Base-by-base conservation (phyloP, 768 basidiomycete species). In the Amanita exitialis region DNA sequence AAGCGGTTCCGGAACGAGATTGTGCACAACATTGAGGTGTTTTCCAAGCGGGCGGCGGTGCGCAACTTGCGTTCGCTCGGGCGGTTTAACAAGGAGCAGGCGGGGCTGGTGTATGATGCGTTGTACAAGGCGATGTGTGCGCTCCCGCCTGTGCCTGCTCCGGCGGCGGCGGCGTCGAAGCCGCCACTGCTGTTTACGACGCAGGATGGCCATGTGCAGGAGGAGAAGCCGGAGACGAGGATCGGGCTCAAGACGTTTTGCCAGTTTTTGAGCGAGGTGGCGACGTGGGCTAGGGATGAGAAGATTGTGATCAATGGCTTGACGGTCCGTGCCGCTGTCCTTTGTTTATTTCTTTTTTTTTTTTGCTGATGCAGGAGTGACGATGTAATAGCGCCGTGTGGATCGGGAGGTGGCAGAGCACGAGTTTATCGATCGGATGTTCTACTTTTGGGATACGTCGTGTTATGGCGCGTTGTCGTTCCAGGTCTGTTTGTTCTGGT, bases 261-360 rank as follows among this genome's bases (percentile, higher is more conserved):
- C 57, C 76, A 83, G 44, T 96, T 97, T 69, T 66, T 99, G 56
- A 90, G 87, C 57, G 92, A 96, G 66, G 77, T 98, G 43, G 87
- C 84, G 23, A 93, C 92, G 0, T 99, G 96, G 96, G 95, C 94
- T 1, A 70, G 96, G 57, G 84, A 94, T 59, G 96, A 98, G 66
- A 86, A 83, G 66, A 78, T 97, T 45, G 90, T 94, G 20, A 78
- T 77, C 59, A 98, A 96, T 68, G 94, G 90, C 2, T 92, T 97
- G 63, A 86, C 90, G 70, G 89, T 87, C 55, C 7, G 39, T 20
- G 10, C 3, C 3, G 8, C 28, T 39, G 5, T 12, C 36, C 61
- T 60, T 8, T 27, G 15, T 43, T 23, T 38, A 13, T 47, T 44
- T 15, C 6, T 12, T 53, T 8, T 23, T 41, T 4, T 25, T n/a